Evolutionary conservation across 768 basidiomycete species (phyloP).

Genomic region (Boletus rubroflammeus): DNA sequence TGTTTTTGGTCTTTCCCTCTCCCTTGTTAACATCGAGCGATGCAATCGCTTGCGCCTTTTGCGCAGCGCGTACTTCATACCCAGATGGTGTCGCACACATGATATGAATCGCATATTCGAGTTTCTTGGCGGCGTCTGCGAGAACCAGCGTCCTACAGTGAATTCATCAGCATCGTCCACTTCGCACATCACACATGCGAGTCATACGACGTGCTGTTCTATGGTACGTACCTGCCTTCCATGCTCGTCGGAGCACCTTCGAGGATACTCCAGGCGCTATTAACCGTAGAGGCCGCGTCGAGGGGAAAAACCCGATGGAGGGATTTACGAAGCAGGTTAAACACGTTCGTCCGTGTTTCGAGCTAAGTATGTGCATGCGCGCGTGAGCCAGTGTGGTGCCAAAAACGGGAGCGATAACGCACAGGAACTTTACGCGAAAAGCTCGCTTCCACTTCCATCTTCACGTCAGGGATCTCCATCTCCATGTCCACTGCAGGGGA

Average conservation of each 20-base stretch:
- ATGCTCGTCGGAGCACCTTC: constrained; percentile 9
- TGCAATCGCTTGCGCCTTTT: constrained; percentile 35
- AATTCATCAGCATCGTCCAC: not conserved
- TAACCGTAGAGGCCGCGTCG: constrained; percentile 3
- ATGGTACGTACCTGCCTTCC: constrained; percentile 24
- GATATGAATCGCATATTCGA: constrained; percentile 47
- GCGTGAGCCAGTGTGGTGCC: not conserved
- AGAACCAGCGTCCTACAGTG: constrained; percentile 40
- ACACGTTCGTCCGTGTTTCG: constrained; percentile 34
- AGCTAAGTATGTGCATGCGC: constrained; percentile 24
- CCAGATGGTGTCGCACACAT: constrained; percentile 51
- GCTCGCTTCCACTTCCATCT: constrained; percentile 37
- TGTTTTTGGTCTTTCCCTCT: not conserved
- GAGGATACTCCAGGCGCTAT: constrained; percentile 27
- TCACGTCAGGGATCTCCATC: constrained; percentile 26
- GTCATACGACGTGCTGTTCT: not conserved
- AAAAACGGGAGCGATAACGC: not conserved
- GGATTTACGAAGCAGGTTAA: constrained; percentile 38
- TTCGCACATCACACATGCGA: not conserved
- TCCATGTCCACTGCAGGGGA: constrained; percentile 7
- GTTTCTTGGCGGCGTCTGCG: constrained; percentile 37
- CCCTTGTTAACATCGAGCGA: constrained; percentile 16
- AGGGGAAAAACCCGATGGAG: constrained; percentile 29
- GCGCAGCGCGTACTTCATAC: constrained; percentile 39
- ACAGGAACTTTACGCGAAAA: constrained; percentile 45